These are phyloP conservation scores for Passiflora organensis DNA, from an alignment of 345 rosid genomes.

Conservation along the genomic window DNA sequence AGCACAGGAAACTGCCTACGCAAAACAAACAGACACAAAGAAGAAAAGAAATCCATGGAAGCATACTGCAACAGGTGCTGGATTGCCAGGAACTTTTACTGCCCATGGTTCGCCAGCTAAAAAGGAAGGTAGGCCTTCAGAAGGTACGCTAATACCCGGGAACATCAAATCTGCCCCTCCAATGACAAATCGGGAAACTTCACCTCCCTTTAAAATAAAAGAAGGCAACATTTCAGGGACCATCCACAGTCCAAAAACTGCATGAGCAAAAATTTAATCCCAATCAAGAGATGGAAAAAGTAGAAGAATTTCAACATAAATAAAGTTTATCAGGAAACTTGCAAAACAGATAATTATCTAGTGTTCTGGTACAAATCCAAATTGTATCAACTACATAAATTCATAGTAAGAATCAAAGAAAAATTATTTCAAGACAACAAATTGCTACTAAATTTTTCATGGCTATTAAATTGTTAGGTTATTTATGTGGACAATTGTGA, in stretches of 20 bases:
- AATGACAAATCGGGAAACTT: slow-evolving; percentile 77
- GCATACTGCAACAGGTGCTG: slow-evolving; percentile 82
- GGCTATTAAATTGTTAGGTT: no score
- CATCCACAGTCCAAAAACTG: slow-evolving; percentile 94
- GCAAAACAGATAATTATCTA: no score
- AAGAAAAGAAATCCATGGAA: slow-evolving; percentile 1
- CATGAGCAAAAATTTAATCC: slow-evolving; percentile 6
- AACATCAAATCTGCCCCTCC: slow-evolving; percentile 99
- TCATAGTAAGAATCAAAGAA: no score
- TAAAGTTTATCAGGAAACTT: no score
- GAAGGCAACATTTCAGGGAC: slow-evolving; percentile 77
- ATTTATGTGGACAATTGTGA: no score
- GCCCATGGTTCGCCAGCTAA: slow-evolving; percentile 81
- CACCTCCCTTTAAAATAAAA: slow-evolving; percentile 78
- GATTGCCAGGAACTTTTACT: slow-evolving; percentile 89
- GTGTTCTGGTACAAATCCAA: no score
- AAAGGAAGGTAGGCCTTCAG: slow-evolving; percentile 69
- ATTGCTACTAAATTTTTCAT: no score
- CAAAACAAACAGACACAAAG: background rate
- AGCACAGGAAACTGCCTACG: no score
- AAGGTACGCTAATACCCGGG: slow-evolving; percentile 72
- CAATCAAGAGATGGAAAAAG: background rate
- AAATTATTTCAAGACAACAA: no score
- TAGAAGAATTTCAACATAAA: background rate
- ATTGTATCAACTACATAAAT: no score